A percentile compares a stretch with the other conserved stretches of the same genome.
Evolutionary conservation across 2,329 filamentous ascomycete species (phyloP).

Genomic region (Penicillium sp.): DNA sequence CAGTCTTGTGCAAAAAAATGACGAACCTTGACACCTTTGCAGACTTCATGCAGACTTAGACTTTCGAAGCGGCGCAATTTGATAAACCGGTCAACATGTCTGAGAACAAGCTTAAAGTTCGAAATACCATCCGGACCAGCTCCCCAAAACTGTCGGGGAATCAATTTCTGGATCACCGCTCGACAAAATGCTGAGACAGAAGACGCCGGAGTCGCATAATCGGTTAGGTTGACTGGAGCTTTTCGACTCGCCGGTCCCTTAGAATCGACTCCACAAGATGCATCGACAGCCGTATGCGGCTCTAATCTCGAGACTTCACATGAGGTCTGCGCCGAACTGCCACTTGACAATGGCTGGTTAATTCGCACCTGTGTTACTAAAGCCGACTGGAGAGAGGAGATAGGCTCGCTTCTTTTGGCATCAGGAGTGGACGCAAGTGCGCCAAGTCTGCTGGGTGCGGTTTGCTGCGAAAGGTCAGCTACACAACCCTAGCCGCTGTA

Average conservation of each 20-base stretch:
- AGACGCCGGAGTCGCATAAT: constrained; percentile 63
- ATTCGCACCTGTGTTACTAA: constrained; percentile 25
- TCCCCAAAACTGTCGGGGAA: constrained; percentile 77
- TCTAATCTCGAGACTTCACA: not conserved
- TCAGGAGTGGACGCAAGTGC: not conserved
- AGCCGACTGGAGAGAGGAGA: constrained; percentile 14
- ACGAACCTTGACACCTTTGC: constrained; percentile 70
- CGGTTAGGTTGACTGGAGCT: constrained; percentile 51
- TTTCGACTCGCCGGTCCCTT: constrained; percentile 2
- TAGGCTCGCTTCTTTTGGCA: not conserved
- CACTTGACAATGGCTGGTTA: constrained; percentile 10
- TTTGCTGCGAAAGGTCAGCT: constrained; percentile 19
- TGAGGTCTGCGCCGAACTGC: not conserved
- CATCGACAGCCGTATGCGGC: not conserved
- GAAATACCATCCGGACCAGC: constrained; percentile 47
- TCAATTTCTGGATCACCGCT: constrained; percentile 66
- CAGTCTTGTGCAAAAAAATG: not conserved
- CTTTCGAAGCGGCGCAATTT: constrained; percentile 75
- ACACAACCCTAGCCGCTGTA: not conserved
- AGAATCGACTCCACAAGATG: constrained; percentile 2
- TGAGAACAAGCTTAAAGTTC: constrained; percentile 63
- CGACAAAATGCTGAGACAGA: constrained; percentile 85
- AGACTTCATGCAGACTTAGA: constrained; percentile 72
- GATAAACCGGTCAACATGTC: constrained; percentile 74
- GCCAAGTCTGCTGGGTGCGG: constrained; percentile 23